Evolutionary conservation across 306 rosid species (phyloP).

Genomic region (Castanea sativa): DNA sequence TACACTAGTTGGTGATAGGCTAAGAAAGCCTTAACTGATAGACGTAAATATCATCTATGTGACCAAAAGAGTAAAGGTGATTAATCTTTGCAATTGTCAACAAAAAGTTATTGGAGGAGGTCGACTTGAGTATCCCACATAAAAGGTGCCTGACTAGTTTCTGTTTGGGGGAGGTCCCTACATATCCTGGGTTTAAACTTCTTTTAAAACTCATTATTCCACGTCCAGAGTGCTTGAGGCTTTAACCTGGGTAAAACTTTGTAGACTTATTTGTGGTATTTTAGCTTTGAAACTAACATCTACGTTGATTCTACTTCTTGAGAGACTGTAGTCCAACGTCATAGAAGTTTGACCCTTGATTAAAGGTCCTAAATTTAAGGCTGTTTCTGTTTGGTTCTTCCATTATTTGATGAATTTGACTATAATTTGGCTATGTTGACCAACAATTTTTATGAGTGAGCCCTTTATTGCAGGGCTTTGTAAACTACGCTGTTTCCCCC

Average conservation of each 20-base stretch:
- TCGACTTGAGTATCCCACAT: background rate
- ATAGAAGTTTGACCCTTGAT: background rate
- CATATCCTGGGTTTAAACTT: background rate
- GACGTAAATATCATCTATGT: background rate
- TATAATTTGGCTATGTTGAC: background rate
- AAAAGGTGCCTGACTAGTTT: background rate
- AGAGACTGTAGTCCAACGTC: background rate
- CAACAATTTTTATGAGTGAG: background rate
- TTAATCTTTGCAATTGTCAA: background rate
- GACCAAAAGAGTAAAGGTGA: background rate
- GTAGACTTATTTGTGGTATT: too few species aligned
- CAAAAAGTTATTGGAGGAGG: background rate
- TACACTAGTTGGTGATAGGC: background rate
- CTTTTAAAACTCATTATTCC: background rate
- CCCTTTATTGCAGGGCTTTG: constrained; percentile 68
- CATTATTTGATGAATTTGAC: background rate
- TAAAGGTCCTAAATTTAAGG: background rate
- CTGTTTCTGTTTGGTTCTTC: background rate
- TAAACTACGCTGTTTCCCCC: constrained; percentile 94
- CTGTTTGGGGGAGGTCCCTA: background rate
- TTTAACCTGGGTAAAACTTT: background rate
- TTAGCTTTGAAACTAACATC: background rate
- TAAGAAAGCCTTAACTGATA: background rate
- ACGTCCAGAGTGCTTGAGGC: background rate
- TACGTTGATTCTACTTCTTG: background rate